These are phyloP conservation scores for Cornus florida DNA, from an alignment of 148 eudicot genomes.

Conservation along the genomic window DNA sequence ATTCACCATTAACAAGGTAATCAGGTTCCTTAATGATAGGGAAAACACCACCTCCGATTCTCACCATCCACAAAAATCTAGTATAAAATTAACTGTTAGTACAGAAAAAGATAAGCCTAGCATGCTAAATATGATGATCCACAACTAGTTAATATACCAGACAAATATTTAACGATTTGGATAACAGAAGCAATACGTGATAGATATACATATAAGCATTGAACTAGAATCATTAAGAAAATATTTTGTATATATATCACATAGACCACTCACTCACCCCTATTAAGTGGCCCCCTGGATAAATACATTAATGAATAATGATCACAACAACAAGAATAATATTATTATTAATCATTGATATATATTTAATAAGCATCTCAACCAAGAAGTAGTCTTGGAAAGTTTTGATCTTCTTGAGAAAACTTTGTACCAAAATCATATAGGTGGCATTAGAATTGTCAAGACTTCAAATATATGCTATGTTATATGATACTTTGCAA, in stretches of 20 bases:
- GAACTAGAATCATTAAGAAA: no score
- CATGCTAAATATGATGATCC: slow-evolving; percentile 4
- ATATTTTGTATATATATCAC: not conserved
- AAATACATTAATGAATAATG: not conserved
- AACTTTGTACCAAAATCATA: not conserved
- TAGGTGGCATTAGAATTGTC: not conserved
- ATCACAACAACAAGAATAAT: not conserved
- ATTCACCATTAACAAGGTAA: slow-evolving; percentile 97
- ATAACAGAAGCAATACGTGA: not conserved
- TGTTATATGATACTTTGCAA: not conserved
- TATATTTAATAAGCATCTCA: not conserved
- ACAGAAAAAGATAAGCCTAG: not conserved
- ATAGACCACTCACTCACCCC: not conserved
- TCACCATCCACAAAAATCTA: slow-evolving; percentile 99
- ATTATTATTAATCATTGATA: not conserved
- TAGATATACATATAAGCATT: not conserved
- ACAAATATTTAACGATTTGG: not conserved
- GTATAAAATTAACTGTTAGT: slow-evolving; percentile 4
- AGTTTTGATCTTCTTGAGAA: not conserved
- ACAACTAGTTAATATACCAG: not conserved
- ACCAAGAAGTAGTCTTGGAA: not conserved
- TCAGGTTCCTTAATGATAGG: slow-evolving; percentile 98
- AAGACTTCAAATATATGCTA: not conserved
- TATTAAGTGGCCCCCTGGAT: not conserved
- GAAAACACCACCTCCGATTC: slow-evolving; percentile 97